A percentile compares a stretch with the other conserved stretches of the same genome.
Evolutionary conservation across 352 stramenopile genomes (phyloP).

Genomic region (Thraustochytrium sp.): DNA sequence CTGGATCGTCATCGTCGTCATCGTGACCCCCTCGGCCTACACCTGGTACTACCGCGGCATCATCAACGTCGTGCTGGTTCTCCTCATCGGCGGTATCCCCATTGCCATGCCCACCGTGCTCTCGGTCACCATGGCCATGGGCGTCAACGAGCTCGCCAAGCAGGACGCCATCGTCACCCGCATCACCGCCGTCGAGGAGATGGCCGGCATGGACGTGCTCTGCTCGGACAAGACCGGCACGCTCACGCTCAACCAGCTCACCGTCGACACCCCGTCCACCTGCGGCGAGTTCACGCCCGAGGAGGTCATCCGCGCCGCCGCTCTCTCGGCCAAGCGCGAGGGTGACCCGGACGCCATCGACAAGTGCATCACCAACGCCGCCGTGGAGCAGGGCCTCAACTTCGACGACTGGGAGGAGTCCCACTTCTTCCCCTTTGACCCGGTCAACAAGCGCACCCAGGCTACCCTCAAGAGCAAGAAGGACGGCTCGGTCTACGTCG

Average conservation of each 20-base stretch:
- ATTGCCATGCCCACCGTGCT: constrained; percentile 86
- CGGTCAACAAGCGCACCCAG: constrained; percentile 81
- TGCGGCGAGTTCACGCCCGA: background rate
- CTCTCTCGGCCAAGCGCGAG: constrained; percentile 86
- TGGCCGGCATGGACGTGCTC: constrained; percentile 85
- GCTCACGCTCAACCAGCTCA: constrained; percentile 93
- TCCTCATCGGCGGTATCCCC: constrained; percentile 83
- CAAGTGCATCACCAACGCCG: constrained; percentile 64
- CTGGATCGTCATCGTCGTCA: constrained; percentile 72
- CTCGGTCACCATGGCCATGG: constrained; percentile 64
- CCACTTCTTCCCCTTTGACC: constrained; percentile 72
- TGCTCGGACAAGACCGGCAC: constrained; percentile 97
- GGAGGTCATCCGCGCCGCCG: constrained; percentile 77
- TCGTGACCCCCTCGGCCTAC: constrained; percentile 71
- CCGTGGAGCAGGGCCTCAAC: constrained; percentile 51
- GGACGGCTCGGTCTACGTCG: constrained; percentile 76
- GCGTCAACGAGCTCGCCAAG: constrained; percentile 57
- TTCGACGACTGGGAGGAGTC: constrained; percentile 73
- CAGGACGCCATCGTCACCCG: constrained; percentile 74
- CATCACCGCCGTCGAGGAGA: constrained; percentile 78
- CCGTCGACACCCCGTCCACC: constrained; percentile 65
- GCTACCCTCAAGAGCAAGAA: constrained; percentile 68
- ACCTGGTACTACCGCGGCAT: constrained; percentile 61
- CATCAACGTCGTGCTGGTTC: constrained; percentile 70
- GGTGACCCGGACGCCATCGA: constrained; percentile 84